These are phyloP conservation scores for Mucor racemosus DNA, from an alignment of 371 early-diverging fungal genomes.

Conservation along the genomic window DNA sequence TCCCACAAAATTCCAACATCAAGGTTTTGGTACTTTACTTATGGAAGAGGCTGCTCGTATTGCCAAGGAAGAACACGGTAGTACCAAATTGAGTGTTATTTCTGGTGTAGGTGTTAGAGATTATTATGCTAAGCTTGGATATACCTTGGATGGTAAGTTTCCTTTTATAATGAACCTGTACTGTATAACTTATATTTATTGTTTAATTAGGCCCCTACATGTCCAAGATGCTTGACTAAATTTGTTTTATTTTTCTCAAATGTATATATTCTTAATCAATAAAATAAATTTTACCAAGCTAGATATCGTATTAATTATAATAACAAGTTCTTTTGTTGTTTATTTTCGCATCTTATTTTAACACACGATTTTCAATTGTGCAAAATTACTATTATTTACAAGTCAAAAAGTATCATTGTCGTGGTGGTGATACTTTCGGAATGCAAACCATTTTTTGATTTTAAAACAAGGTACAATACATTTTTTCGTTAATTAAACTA, in stretches of 20 bases:
- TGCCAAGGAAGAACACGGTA: slow-evolving; percentile 98
- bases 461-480: too few species aligned
- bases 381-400: too few species aligned
- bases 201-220: slow-evolving; percentile 82
- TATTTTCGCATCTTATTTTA: too few species aligned
- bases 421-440: too few species aligned
- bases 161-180: background rate
- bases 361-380: too few species aligned
- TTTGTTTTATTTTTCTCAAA: slow-evolving; percentile 9
- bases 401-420: too few species aligned
- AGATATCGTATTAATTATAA: too few species aligned
- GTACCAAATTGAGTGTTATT: slow-evolving; percentile 97
- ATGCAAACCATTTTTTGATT: too few species aligned
- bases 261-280: background rate
- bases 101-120: slow-evolving; percentile 98
- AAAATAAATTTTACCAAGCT: background rate
- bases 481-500: too few species aligned
- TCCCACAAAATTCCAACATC: slow-evolving; percentile 99
- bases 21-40: slow-evolving; percentile 98
- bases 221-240: slow-evolving; percentile 80
- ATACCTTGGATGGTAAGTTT: slow-evolving; percentile 88
- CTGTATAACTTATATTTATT: background rate
- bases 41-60: slow-evolving; percentile 99
- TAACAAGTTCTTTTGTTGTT: too few species aligned
- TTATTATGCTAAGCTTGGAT: slow-evolving; percentile 99